Conservation (phyloP, 148 eudicot genomes). For the Simmondsia chinensis region DNA sequence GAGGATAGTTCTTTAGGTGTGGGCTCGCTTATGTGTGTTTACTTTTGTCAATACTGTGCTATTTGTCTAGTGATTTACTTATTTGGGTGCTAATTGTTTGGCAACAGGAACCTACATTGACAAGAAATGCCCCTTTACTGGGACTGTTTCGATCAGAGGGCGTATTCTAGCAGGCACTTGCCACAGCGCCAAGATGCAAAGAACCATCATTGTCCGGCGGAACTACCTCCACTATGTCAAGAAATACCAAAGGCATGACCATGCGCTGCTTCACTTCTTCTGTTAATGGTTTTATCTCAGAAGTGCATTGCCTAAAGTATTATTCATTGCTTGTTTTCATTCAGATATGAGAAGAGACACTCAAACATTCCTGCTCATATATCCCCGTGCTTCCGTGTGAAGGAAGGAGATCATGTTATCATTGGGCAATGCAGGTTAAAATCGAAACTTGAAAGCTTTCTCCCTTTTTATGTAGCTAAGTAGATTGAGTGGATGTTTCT, state of each 20-base stretch:
- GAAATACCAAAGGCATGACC: constrained; percentile 54
- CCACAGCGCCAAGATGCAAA: constrained; percentile 85
- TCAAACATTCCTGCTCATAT: constrained; percentile 52
- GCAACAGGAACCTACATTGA: constrained; percentile 61
- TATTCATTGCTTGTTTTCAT: background rate
- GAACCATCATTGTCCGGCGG: constrained; percentile 69
- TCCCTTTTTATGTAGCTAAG: too few relatives aligned
- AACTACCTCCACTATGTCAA: constrained; percentile 71
- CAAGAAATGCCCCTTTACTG: constrained; percentile 86
- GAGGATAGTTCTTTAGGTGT: too few relatives aligned
- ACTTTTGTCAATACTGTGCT: too few relatives aligned
- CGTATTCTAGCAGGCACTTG: constrained; percentile 76
- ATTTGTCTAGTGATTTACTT: too few relatives aligned
- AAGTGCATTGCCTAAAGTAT: background rate
- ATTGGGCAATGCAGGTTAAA: constrained; percentile 65
- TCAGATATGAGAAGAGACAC: constrained; percentile 54
- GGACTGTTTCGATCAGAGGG: constrained; percentile 64
- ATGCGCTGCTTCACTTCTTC: too few relatives aligned
- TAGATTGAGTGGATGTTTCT: too few relatives aligned
- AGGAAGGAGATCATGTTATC: constrained; percentile 54
- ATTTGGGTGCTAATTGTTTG: too few relatives aligned
- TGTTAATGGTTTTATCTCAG: background rate
- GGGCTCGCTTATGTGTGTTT: too few relatives aligned
- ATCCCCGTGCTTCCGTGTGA: constrained; percentile 57
- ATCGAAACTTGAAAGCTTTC: too few relatives aligned